phyloP scores from a whole-genome alignment of 768 basidiomycete genomes.

The Xerocomus brunneocitrinus region DNA sequence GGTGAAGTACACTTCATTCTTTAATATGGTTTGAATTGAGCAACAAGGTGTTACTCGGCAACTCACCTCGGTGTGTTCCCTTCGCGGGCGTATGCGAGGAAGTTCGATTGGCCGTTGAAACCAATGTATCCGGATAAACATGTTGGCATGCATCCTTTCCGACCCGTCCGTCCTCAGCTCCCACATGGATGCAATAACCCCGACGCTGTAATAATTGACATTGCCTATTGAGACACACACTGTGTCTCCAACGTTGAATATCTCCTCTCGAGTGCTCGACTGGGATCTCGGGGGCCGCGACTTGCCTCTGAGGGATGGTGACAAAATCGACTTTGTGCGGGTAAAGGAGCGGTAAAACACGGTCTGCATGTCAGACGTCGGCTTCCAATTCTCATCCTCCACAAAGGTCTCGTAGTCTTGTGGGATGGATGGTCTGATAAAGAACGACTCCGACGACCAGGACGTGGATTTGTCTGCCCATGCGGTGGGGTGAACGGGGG shows the following conservation, averaged over 20 bases:
- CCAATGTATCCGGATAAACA: conserved; percentile 69
- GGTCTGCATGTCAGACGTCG: conserved; percentile 17
- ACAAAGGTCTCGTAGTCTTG: conserved; percentile 26
- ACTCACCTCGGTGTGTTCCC: conserved; percentile 57
- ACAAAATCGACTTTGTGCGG: conserved; percentile 13
- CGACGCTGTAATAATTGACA: conserved; percentile 53
- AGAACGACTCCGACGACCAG: conserved; percentile 26
- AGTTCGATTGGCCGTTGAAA: conserved; percentile 66
- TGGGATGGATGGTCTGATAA: conserved; percentile 17
- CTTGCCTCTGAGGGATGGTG: conserved; percentile 16
- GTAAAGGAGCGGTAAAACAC: conserved; percentile 29
- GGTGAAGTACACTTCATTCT: conserved; percentile 79
- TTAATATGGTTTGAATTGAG: not conserved
- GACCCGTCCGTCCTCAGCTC: conserved; percentile 34
- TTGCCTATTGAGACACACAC: conserved; percentile 51
- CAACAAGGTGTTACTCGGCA: not conserved
- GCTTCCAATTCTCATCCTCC: conserved; percentile 27
- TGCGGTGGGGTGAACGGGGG: conserved; percentile 22
- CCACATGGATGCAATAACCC: conserved; percentile 70
- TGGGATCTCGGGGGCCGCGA: conserved; percentile 9
- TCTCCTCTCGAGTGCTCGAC: conserved; percentile 23
- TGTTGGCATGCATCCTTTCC: conserved; percentile 34
- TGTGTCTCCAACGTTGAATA: conserved; percentile 60
- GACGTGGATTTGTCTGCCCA: conserved; percentile 24
- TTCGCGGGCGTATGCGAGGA: conserved; percentile 52